A percentile compares a stretch with the other conserved stretches of the same genome.
phyloP scores from a whole-genome alignment of 2,329 filamentous ascomycete genomes.

The Phialocephala sp. region DNA sequence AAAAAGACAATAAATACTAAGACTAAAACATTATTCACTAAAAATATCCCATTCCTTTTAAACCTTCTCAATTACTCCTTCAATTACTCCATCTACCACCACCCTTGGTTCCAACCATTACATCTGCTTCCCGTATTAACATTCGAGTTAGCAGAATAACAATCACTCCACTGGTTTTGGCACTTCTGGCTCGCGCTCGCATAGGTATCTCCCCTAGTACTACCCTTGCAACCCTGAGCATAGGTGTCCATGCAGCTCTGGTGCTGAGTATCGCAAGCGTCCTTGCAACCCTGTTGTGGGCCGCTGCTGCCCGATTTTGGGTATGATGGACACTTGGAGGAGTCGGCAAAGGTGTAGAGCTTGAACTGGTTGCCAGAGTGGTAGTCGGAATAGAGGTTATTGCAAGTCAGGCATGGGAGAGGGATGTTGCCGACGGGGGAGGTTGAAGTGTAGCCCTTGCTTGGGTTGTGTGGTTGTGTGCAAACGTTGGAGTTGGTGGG shows the following conservation, averaged over 20 bases:
- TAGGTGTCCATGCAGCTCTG: slow-evolving; percentile 55
- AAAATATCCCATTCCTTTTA: background rate
- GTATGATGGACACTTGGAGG: slow-evolving; percentile 52
- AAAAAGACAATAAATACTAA: slow-evolving; percentile 15
- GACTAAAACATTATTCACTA: slow-evolving; percentile 18
- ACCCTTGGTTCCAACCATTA: slow-evolving; percentile 41
- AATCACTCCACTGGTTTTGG: slow-evolving; percentile 56
- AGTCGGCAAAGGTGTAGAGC: slow-evolving; percentile 54
- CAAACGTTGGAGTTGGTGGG: slow-evolving; percentile 56
- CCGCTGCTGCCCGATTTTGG: slow-evolving; percentile 43
- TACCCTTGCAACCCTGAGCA: slow-evolving; percentile 53
- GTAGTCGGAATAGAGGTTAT: slow-evolving; percentile 54
- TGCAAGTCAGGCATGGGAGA: slow-evolving; percentile 60
- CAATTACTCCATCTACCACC: slow-evolving; percentile 17
- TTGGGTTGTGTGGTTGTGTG: slow-evolving; percentile 58
- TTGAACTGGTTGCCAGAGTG: slow-evolving; percentile 53
- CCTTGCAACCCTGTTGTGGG: slow-evolving; percentile 51
- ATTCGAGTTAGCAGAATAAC: slow-evolving; percentile 50
- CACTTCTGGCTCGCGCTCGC: slow-evolving; percentile 50
- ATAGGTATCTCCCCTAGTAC: slow-evolving; percentile 38
- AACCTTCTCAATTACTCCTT: background rate
- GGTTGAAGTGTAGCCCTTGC: slow-evolving; percentile 71
- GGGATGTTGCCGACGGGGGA: slow-evolving; percentile 59
- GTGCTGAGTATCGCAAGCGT: slow-evolving; percentile 60
- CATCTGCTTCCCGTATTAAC: slow-evolving; percentile 50